A percentile compares a stretch with the other conserved stretches of the same genome.
Conservation (phyloP, 192 early-diverging fungal species). For the Lobosporangium transversale region DNA sequence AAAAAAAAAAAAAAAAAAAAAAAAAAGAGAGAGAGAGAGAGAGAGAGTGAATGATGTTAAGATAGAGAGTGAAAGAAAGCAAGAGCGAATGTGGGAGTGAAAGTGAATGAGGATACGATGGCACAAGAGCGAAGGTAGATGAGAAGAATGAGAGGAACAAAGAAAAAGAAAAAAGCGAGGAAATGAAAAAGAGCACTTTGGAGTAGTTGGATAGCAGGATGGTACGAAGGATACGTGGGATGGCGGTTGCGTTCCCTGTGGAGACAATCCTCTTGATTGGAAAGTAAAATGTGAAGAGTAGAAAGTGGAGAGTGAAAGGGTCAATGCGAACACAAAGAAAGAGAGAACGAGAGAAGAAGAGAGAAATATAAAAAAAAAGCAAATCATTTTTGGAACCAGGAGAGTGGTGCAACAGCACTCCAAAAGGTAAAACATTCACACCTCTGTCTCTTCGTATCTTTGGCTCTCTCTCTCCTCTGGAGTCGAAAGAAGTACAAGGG, state of each 20-base stretch:
- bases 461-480: neutral
- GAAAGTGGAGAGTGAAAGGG: no score
- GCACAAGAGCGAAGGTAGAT: neutral
- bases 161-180: neutral
- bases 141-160: neutral
- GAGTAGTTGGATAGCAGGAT: neutral
- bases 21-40: neutral
- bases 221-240: neutral
- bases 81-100: neutral
- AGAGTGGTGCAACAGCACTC: neutral
- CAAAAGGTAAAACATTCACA: neutral
- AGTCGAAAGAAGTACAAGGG: no score
- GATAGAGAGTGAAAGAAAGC: neutral
- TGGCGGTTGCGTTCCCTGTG: neutral
- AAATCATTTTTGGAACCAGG: neutral
- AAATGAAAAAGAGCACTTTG: neutral
- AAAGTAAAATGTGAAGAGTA: no score
- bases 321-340: no score
- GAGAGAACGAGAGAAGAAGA: neutral
- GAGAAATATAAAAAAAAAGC: neutral
- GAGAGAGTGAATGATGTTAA: neutral
- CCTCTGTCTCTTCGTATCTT: neutral
- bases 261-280: no score
- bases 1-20: neutral
- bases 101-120: neutral